A percentile compares a stretch with the other conserved stretches of the same genome.
Evolutionary conservation across 108 stramenopile species (phyloP).

Genomic region (Skeletonema menzelii): DNA sequence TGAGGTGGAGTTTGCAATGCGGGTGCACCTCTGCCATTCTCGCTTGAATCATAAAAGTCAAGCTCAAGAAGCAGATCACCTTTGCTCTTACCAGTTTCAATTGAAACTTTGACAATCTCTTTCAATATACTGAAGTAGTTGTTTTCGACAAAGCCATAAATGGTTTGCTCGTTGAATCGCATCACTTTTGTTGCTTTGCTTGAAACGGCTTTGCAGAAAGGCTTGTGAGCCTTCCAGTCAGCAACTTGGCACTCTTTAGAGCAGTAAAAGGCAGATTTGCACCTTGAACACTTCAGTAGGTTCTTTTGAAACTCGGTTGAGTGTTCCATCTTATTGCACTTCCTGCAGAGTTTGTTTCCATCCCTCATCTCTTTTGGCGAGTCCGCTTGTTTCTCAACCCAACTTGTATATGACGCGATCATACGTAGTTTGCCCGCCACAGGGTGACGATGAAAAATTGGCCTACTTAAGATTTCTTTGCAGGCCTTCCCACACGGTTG

Average conservation of each 20-base stretch:
- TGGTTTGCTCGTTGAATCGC: not conserved
- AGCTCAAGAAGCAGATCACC: constrained; percentile 17
- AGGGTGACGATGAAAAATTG: not conserved
- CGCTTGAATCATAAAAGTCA: constrained; percentile 3
- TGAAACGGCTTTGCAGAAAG: too few relatives aligned
- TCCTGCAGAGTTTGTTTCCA: too few relatives aligned
- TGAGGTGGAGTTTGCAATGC: constrained; percentile 20
- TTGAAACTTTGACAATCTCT: constrained; percentile 4
- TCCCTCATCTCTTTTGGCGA: not conserved
- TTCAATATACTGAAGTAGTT: constrained; percentile 13
- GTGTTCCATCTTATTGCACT: too few relatives aligned
- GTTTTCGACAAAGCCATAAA: constrained; percentile 3
- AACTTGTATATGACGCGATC: not conserved
- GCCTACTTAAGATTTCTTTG: not conserved
- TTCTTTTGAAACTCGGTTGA: too few relatives aligned
- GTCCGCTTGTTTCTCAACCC: not conserved
- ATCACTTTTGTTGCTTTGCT: too few relatives aligned
- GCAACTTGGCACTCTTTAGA: too few relatives aligned
- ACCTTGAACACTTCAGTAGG: too few relatives aligned
- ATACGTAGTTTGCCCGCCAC: not conserved
- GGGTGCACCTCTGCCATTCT: constrained; percentile 1
- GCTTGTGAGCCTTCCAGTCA: too few relatives aligned
- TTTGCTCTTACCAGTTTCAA: constrained; percentile 2
- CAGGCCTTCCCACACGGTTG: not conserved
- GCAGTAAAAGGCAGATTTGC: too few relatives aligned